Conservation (phyloP, 1,284 basidiomycete species). For the Austroboletus rostrupii region DNA sequence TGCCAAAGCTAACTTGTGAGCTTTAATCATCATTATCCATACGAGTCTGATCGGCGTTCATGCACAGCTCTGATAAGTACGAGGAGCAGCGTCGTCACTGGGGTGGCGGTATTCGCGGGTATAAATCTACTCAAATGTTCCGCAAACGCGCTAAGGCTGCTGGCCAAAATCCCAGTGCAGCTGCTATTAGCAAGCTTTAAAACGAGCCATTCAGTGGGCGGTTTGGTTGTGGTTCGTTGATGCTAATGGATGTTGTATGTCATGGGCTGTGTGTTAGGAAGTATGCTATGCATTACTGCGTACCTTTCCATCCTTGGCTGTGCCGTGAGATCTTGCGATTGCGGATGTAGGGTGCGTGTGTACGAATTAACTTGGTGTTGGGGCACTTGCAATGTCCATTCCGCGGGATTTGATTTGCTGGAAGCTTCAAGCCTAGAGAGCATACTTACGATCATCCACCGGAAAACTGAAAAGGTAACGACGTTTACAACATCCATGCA, state of each 20-base stretch:
- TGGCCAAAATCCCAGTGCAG: constrained; percentile 58
- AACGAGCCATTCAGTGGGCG: background rate
- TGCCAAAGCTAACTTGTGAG: constrained; percentile 95
- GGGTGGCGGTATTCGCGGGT: constrained; percentile 94
- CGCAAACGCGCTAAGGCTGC: constrained; percentile 92
- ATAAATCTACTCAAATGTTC: constrained; percentile 91
- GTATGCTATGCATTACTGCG: constrained; percentile 12
- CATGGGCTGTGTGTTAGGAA: constrained; percentile 16
- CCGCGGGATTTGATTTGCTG: no score
- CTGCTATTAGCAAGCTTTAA: constrained; percentile 62
- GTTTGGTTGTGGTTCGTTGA: no score
- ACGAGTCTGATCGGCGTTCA: constrained; percentile 5
- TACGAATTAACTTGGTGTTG: no score
- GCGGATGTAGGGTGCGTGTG: no score
- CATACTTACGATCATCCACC: no score
- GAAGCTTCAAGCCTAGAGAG: no score
- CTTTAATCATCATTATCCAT: constrained; percentile 8
- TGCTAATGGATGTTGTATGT: constrained; percentile 6
- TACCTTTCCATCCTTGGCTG: background rate
- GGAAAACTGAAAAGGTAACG: no score
- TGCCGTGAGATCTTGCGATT: background rate
- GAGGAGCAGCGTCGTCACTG: constrained; percentile 89
- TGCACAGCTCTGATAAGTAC: constrained; percentile 85
- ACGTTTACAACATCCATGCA: no score
- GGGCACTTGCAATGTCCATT: no score